Base-by-base conservation (phyloP, 2,329 filamentous ascomycete species). In the Onygenales sp. region DNA sequence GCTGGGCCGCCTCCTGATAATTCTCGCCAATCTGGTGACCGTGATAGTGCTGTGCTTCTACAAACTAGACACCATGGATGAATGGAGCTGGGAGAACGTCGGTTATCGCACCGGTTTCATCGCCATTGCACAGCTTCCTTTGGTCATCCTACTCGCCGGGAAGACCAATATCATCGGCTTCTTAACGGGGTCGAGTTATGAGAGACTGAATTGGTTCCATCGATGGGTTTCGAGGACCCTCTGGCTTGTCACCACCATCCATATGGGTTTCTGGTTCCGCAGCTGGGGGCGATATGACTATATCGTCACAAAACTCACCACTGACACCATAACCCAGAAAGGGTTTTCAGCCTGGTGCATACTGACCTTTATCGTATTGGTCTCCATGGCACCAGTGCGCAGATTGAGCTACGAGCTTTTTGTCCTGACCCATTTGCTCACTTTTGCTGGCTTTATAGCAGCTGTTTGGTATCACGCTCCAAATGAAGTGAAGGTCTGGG, bases 21-120 rank as follows among this genome's bases (percentile, higher is more conserved):
- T 69, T 6, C 58, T 72, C 27, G 66, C 65, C 2, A 80, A 83
- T 57, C 55, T 75, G n/a, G 55, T 77, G 5, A 65, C 77, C 11
- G 69, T 78, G 2, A 59, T 82, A n/a, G 67, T 80, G 1, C 72
- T 81, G 32, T 80, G 75, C 60, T 78, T 82, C 57, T 82, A 81
- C 61, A 74, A 74, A 35, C 69, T 82, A 33, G 69, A 82, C 60
- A 71, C 78, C 0, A 66, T 63, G 0, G 69, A 79, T 53, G 64
- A 72, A 46, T 75, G 75, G 66, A 68, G 70, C 43, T 80, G 76
- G 71, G 80, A 84, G 59, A 68, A 75, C 45, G 74, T 83, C 53
- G 81, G 75, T 10, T 82, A 81, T 60, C 73, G 79, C 35, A 75
- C 75, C 4, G 79, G 77, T 4, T 78, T 75, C 52, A 70, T 82